Base-by-base conservation (phyloP, 2,329 filamentous ascomycete species). In the Talaromyces sp. region DNA sequence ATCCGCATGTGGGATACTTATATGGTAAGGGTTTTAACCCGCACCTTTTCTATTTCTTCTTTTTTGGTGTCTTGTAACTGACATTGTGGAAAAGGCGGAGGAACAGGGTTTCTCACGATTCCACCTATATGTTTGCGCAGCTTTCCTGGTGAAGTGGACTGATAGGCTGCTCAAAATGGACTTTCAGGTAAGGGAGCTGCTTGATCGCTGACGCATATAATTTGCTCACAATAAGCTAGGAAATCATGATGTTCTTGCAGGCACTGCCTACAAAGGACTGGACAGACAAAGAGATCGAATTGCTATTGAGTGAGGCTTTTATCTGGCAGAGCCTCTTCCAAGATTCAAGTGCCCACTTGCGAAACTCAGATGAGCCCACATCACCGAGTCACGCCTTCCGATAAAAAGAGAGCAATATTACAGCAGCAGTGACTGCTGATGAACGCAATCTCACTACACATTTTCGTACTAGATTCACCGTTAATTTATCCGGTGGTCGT, bases 1-100 rank as follows among this genome's bases (percentile, higher is more conserved):
- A 96, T 99, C 65, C 85, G 95, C 68, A 99, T 99, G 95, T 99
- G 95, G 95, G 95, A 99, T 76, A 99, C 95, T 28, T 99, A 99
- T 78, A 85, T 99, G 80, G 93, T 97, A 81, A 78, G 57, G 15
- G 54, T 51, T 59, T 27, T 42, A 25, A 10, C 33, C 19, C 52
- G 4, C 30, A 32, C 60, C 60, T 27, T 4, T 11, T 27, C 25
- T 57, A n/a, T 27, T 30, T 32, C 32, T 53, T 28, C 25, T 49
- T 30, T 19, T 54, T 25, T 25, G 44, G 6, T 30, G 15, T 47
- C 19, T 22, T 17, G 44, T 59, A 57, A 65, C 60, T 63, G 68
- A 66, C 65, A 66, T 64, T 63, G 15, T 36, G 44, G 64, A 33
- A 63, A 67, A 98, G 93, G 92, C 95, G 55, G 96, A 99, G 82